phyloP scores from a whole-genome alignment of 2,329 filamentous ascomycete species.

The Fusarium robinianum region DNA sequence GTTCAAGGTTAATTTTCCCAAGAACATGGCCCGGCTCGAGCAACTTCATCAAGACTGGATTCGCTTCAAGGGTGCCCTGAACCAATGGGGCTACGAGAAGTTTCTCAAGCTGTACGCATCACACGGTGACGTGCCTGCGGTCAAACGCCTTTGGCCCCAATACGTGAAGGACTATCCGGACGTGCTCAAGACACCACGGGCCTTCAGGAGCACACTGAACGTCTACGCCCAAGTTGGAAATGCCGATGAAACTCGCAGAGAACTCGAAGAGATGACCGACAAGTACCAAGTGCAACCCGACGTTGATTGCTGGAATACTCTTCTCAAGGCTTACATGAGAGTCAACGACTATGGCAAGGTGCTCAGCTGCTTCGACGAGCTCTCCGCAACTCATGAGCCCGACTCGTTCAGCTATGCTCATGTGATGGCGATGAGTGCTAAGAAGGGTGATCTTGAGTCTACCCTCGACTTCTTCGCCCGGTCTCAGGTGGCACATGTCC shows the following conservation, averaged over 20 bases:
- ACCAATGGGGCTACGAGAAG: conserved; percentile 52
- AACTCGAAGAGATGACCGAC: conserved; percentile 64
- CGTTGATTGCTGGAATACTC: conserved; percentile 71
- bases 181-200: conserved; percentile 41
- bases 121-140: conserved; percentile 51
- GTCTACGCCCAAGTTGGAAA: conserved; percentile 74
- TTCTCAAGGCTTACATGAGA: conserved; percentile 72
- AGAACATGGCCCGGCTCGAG: conserved; percentile 49
- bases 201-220: conserved; percentile 65
- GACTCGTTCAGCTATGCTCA: conserved; percentile 70
- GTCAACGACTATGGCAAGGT: conserved; percentile 70
- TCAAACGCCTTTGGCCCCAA: conserved; percentile 52
- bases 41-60: conserved; percentile 56
- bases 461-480: conserved; percentile 67
- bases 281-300: conserved; percentile 63
- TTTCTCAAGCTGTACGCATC: conserved; percentile 55
- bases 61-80: conserved; percentile 45
- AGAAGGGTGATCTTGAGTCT: conserved; percentile 72
- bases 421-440: conserved; percentile 72
- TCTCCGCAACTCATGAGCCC: conserved; percentile 57
- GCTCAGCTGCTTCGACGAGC: conserved; percentile 64
- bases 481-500: conserved; percentile 58
- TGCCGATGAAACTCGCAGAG: conserved; percentile 57
- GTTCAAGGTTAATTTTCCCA: conserved; percentile 49
- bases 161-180: conserved; percentile 46